Evolutionary conservation across 768 basidiomycete species (phyloP).

Genomic region (Mycena amicta): DNA sequence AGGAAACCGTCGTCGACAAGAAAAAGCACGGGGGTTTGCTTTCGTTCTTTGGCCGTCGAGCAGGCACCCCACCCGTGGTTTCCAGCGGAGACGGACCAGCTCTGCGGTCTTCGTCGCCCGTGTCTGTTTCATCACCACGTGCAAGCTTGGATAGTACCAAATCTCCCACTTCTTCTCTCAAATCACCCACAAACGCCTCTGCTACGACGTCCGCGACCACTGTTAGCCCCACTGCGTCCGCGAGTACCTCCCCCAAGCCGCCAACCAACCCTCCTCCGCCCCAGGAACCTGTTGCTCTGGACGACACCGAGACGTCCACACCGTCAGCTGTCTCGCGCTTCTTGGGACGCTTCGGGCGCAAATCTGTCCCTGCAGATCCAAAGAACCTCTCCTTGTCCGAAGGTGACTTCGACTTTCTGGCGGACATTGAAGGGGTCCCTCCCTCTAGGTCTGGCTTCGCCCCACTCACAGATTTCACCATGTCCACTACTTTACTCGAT

Average conservation of each 20-base stretch:
- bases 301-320: constrained; percentile 23
- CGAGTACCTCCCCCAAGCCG: constrained; percentile 9
- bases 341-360: constrained; percentile 71
- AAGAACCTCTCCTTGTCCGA: constrained; percentile 68
- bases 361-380: constrained; percentile 37
- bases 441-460: not conserved
- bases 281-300: constrained; percentile 20
- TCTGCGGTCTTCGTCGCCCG: constrained; percentile 24
- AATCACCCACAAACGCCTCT: constrained; percentile 17
- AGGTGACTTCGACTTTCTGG: constrained; percentile 82
- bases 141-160: constrained; percentile 33
- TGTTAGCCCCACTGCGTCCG: constrained; percentile 10
- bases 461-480: constrained; percentile 2
- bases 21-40: constrained; percentile 65
- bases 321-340: constrained; percentile 84
- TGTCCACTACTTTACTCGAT: constrained; percentile 14
- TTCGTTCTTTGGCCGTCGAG: constrained; percentile 68
- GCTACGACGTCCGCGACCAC: constrained; percentile 10
- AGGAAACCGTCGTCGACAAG: constrained; percentile 43
- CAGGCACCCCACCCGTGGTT: constrained; percentile 30
- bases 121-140: constrained; percentile 19
- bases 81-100: constrained; percentile 22
- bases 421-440: constrained; percentile 45
- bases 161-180: constrained; percentile 21
- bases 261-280: constrained; percentile 15